Percentiles rank a stretch among this genome's conserved stretches.
Evolutionary conservation across 2,329 filamentous ascomycete genomes (phyloP).

Genomic region (Scytalidium lignicola): DNA sequence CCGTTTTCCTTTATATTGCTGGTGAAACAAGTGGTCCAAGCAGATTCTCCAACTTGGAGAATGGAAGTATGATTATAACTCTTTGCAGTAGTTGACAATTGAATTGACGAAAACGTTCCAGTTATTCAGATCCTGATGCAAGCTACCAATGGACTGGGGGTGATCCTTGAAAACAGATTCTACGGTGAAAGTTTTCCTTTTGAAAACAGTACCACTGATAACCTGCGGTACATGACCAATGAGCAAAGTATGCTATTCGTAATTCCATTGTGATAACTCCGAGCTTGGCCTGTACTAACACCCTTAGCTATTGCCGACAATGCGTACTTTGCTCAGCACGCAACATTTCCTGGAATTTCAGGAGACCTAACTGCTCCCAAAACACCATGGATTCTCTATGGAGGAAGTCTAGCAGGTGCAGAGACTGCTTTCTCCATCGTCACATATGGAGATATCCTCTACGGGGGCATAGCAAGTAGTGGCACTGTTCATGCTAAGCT

Average conservation of each 20-base stretch:
- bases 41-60: conserved; percentile 33
- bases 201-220: conserved; percentile 41
- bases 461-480: conserved; percentile 44
- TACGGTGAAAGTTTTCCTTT: conserved; percentile 46
- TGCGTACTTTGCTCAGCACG: conserved; percentile 45
- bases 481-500: conserved; percentile 36
- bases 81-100: conserved; percentile 25
- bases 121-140: conserved; percentile 50
- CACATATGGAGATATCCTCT: conserved; percentile 38
- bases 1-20: conserved; percentile 42
- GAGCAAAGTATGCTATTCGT: conserved; percentile 37
- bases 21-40: conserved; percentile 38
- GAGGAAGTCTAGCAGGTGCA: conserved; percentile 38
- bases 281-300: not conserved
- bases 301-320: conserved; percentile 41
- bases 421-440: conserved; percentile 40
- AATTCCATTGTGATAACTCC: not conserved
- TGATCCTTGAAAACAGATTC: conserved; percentile 48
- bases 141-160: conserved; percentile 46
- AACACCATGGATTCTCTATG: conserved; percentile 42
- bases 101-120: conserved; percentile 9
- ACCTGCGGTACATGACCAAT: conserved; percentile 43
- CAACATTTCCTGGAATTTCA: conserved; percentile 38
- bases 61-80: conserved; percentile 30
- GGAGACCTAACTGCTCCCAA: conserved; percentile 35